Base-by-base conservation (phyloP, 148 eudicot genomes). In the Rhododendron ferrugineum region DNA sequence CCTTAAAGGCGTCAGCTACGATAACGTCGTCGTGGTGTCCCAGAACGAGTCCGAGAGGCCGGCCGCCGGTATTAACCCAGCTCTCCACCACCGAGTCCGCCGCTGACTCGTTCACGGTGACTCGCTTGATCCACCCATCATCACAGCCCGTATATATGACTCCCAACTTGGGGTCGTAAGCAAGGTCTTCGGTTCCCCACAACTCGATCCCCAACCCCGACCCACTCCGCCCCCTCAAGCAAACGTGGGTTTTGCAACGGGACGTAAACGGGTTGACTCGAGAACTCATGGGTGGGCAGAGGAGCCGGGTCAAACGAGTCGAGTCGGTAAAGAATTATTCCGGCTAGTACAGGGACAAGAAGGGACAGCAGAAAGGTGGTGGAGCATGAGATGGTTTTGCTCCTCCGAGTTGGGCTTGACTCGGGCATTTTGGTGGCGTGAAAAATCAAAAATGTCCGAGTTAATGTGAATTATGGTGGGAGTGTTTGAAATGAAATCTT, bases 61-160 rank as follows among this genome's bases (percentile, higher is more conserved):
- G 79, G 0, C 95, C 98, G 3, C 98, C 95, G 4, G 95, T 89
- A 87, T 92, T 91, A 60, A 92, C 95, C 97, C 94, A 91, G 40
- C 90, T 81, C 85, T 92, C 96, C 82, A 92, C 92, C 44, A 82
- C 89, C 86, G 92, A 78, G 79, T 87, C 88, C 16, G 74, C 85
- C 28, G 80, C 86, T 0, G 91, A 85, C 15, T 84, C 88, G 36
- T 78, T 82, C 50, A 87, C 73, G 11, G 14, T 66, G 70, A 95
- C 91, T 85, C 93, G 88, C 86, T 90, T 93, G 16, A 95, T 46
- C 98, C 95, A 95, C 85, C 98, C 98, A 79, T 95, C 97, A 15
- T 2, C 83, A 79, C 94, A 90, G 4, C 93, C 92, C 5, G 94
- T 90, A 80, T 94, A 95, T 4, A 95, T 75, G 18, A 89, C 18